phyloP scores from a whole-genome alignment of 257 asterid species.

The Solanum lignicaule region DNA sequence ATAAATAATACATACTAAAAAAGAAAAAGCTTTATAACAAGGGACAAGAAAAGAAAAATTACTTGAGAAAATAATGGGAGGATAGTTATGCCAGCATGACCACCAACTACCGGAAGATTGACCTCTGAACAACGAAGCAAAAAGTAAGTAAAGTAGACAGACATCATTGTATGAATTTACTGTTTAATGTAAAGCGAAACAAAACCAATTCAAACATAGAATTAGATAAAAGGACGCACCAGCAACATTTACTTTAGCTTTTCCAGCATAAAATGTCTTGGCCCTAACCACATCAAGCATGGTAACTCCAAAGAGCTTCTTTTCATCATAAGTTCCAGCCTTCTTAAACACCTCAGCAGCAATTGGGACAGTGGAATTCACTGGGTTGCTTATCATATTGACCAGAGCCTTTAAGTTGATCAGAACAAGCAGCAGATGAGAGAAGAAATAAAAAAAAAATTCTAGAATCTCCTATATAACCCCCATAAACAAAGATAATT shows the following conservation, averaged over 20 bases:
- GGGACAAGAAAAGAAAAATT: background rate
- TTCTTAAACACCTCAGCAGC: slow-evolving; percentile 88
- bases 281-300: slow-evolving; percentile 97
- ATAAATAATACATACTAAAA: background rate
- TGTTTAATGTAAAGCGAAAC: background rate
- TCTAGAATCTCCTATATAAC: background rate
- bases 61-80: slow-evolving; percentile 95
- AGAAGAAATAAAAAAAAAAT: background rate
- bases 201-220: background rate
- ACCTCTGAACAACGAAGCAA: slow-evolving; percentile 35
- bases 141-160: background rate
- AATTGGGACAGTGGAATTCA: slow-evolving; percentile 86
- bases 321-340: slow-evolving; percentile 69
- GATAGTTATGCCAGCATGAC: slow-evolving; percentile 92
- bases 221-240: slow-evolving; percentile 19
- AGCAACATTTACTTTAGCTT: slow-evolving; percentile 65
- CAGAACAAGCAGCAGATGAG: background rate
- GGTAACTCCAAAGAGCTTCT: slow-evolving; percentile 75
- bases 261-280: slow-evolving; percentile 82
- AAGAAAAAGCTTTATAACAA: background rate
- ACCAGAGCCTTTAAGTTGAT: slow-evolving; percentile 48
- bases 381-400: slow-evolving; percentile 90
- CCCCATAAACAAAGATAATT: background rate
- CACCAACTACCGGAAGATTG: slow-evolving; percentile 88
- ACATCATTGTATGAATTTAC: background rate